These are phyloP conservation scores for Schwanniomyces sp. DNA, from an alignment of 805 yeast genomes.

Conservation along the genomic window DNA sequence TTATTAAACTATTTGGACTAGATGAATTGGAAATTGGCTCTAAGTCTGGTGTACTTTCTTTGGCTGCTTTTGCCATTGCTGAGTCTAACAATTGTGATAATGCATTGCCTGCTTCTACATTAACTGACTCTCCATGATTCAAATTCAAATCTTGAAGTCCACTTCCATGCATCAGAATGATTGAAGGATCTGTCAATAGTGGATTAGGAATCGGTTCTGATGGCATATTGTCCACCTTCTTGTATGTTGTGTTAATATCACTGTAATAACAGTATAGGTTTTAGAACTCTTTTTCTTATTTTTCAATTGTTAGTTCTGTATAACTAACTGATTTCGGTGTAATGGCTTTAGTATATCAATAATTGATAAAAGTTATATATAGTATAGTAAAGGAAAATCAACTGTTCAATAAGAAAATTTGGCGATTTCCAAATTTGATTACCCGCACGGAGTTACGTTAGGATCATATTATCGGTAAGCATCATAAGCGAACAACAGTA, in stretches of 20 bases:
- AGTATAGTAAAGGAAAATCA: neutral
- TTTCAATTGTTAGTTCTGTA: neutral
- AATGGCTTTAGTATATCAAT: neutral
- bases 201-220: slow-evolving; percentile 13
- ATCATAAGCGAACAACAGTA: too few relatives aligned
- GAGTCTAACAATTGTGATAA: slow-evolving; percentile 43
- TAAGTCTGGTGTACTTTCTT: slow-evolving; percentile 39
- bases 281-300: neutral
- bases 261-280: neutral
- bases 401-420: neutral
- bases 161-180: slow-evolving; percentile 17
- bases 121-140: slow-evolving; percentile 5
- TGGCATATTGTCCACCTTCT: slow-evolving; percentile 3
- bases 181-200: slow-evolving; percentile 31
- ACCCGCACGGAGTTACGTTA: neutral
- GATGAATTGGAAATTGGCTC: slow-evolving; percentile 6
- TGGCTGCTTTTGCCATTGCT: slow-evolving; percentile 49
- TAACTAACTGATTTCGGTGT: neutral
- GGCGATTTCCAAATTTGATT: neutral
- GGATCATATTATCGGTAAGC: too few relatives aligned
- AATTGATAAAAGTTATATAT: neutral
- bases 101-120: slow-evolving; percentile 32
- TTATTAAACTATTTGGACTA: slow-evolving; percentile 7
- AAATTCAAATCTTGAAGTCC: neutral
- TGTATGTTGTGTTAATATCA: neutral